These are phyloP conservation scores for Volvox carteri DNA, from an alignment of 163 green algal species.

Conservation along the genomic window DNA sequence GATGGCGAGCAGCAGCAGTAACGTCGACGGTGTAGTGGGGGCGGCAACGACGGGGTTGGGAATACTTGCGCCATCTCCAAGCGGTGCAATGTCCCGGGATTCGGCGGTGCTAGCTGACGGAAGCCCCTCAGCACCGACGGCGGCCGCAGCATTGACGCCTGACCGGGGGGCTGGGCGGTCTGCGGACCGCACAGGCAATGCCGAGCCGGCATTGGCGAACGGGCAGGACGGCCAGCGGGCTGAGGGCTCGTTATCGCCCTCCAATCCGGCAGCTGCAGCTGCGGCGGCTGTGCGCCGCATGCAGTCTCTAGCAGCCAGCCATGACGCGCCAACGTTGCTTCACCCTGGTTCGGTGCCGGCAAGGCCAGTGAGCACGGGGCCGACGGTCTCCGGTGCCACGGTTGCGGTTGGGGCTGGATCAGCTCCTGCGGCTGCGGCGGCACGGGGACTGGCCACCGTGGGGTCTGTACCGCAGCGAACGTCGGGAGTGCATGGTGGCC, in stretches of 20 bases:
- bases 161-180: neutral
- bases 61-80: neutral
- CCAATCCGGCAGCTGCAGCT: neutral
- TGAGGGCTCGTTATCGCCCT: neutral
- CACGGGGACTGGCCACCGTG: neutral
- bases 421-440: too few species aligned
- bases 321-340: neutral
- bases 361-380: slow-evolving; percentile 26
- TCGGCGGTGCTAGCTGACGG: neutral
- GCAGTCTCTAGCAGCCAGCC: neutral
- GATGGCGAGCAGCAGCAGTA: slow-evolving; percentile 8
- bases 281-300: slow-evolving; percentile 31
- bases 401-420: neutral
- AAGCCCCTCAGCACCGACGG: neutral
- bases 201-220: neutral
- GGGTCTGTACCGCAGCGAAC: neutral
- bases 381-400: neutral
- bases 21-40: neutral
- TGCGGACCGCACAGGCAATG: neutral
- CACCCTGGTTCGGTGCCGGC: neutral
- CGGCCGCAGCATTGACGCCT: neutral
- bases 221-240: neutral
- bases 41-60: neutral
- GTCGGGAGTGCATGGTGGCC: neutral
- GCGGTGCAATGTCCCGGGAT: neutral